phyloP scores from a whole-genome alignment of 139 green algal genomes.

The Edaphochlamys debaryana region DNA sequence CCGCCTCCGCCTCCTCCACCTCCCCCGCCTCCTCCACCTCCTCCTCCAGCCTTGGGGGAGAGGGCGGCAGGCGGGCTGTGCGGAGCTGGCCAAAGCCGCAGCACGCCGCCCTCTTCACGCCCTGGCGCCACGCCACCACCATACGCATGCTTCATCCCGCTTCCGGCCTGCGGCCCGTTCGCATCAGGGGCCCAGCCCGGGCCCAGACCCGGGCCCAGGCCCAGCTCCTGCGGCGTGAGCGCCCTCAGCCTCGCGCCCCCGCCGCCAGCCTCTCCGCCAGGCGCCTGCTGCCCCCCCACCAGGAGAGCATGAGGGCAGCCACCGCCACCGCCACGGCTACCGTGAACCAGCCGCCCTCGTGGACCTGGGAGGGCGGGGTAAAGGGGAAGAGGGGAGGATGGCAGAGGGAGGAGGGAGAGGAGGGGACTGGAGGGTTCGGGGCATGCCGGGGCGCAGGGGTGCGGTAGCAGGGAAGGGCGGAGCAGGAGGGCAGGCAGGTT shows the following conservation, averaged over 20 bases:
- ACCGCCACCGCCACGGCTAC: constrained; percentile 9
- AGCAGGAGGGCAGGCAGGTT: too few species aligned
- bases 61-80: not conserved
- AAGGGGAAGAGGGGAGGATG: not conserved
- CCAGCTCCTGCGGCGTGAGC: not conserved
- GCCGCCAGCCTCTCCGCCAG: constrained; percentile 19
- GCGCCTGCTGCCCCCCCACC: constrained; percentile 33
- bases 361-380: not conserved
- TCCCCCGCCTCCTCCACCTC: not conserved
- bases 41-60: not conserved
- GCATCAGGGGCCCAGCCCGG: too few species aligned
- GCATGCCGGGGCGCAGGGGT: not conserved
- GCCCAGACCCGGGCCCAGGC: too few species aligned
- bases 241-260: not conserved
- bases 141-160: too few species aligned
- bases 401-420: not conserved
- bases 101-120: too few species aligned
- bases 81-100: too few species aligned
- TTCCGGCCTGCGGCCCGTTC: too few species aligned
- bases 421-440: not conserved
- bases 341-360: constrained; percentile 42
- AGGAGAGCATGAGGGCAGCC: constrained; percentile 11
- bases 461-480: too few species aligned
- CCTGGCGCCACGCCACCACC: too few species aligned
- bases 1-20: not conserved